These are phyloP conservation scores for Arachis monticola DNA, from an alignment of 331 rosid species.

Conservation along the genomic window DNA sequence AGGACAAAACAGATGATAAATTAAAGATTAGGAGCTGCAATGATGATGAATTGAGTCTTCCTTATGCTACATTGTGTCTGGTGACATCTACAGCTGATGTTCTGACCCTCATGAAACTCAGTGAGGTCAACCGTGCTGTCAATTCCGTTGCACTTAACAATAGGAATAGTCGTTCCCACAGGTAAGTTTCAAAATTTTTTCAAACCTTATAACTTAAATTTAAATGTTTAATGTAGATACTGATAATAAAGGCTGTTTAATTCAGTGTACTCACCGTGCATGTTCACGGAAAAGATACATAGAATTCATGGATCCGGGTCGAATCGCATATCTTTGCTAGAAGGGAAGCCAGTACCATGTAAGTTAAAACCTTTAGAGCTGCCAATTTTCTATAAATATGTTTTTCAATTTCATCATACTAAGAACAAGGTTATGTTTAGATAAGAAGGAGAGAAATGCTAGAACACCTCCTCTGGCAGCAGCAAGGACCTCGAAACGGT, in stretches of 20 bases:
- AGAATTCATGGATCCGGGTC: slow-evolving; percentile 57
- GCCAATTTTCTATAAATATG: too few species aligned
- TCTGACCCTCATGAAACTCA: slow-evolving; percentile 67
- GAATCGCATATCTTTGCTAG: slow-evolving; percentile 73
- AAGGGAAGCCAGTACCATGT: slow-evolving; percentile 69
- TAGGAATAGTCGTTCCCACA: slow-evolving; percentile 92
- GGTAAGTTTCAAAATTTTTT: slow-evolving; percentile 47
- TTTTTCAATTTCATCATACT: background rate
- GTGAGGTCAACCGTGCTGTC: slow-evolving; percentile 39
- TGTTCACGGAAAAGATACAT: slow-evolving; percentile 72
- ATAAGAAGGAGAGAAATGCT: slow-evolving; percentile 64
- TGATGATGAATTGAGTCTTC: slow-evolving; percentile 78
- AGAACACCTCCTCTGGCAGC: slow-evolving; percentile 80
- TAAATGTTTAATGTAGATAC: slow-evolving; percentile 35
- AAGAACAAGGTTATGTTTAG: slow-evolving; percentile 46
- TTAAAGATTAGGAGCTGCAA: slow-evolving; percentile 89
- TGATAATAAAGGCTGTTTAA: slow-evolving; percentile 35
- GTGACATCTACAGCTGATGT: slow-evolving; percentile 82
- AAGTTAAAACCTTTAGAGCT: slow-evolving; percentile 33
- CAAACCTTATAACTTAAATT: background rate
- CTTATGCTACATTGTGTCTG: slow-evolving; percentile 67
- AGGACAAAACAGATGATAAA: slow-evolving; percentile 67
- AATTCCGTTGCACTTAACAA: slow-evolving; percentile 80
- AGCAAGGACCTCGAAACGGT: slow-evolving; percentile 50
- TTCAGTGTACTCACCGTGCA: slow-evolving; percentile 85